These are phyloP conservation scores for Phytophthora megakarya DNA, from an alignment of 352 stramenopile species.

Conservation along the genomic window DNA sequence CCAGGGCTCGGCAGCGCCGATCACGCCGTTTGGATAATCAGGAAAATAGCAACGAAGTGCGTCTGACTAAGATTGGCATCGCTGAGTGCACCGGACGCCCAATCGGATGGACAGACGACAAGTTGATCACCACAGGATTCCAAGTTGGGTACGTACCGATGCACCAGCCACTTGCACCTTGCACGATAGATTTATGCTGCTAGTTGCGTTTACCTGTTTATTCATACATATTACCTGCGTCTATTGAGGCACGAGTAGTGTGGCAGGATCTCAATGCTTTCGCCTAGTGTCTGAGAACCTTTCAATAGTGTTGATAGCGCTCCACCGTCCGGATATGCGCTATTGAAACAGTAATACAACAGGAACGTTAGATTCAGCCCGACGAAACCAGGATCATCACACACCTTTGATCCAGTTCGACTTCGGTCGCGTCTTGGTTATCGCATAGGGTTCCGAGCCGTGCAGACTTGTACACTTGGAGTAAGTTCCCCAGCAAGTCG, in stretches of 20 bases:
- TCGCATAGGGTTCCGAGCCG: slow-evolving; percentile 51
- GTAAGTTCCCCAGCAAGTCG: slow-evolving; percentile 74
- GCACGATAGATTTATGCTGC: slow-evolving; percentile 39
- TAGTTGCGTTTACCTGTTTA: slow-evolving; percentile 30
- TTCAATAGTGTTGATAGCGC: slow-evolving; percentile 41
- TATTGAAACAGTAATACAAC: background rate
- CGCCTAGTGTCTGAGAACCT: slow-evolving; percentile 52
- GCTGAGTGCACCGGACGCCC: slow-evolving; percentile 5
- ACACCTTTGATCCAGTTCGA: slow-evolving; percentile 26
- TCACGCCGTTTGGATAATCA: slow-evolving; percentile 85
- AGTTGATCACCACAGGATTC: slow-evolving; percentile 17
- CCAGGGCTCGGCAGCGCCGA: slow-evolving; percentile 56
- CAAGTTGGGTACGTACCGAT: slow-evolving; percentile 12
- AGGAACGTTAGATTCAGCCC: background rate
- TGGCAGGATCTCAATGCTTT: slow-evolving; percentile 66
- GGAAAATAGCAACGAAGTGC: slow-evolving; percentile 16
- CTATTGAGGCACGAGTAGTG: slow-evolving; percentile 53
- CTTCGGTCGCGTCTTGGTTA: slow-evolving; percentile 23
- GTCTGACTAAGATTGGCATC: slow-evolving; percentile 22
- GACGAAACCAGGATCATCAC: background rate
- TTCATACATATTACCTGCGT: slow-evolving; percentile 30
- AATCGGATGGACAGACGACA: background rate
- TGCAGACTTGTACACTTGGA: slow-evolving; percentile 53
- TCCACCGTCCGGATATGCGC: slow-evolving; percentile 5
- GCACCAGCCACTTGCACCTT: slow-evolving; percentile 25